Evolutionary conservation across 148 eudicot species (phyloP), one percentile per base, ranked within the genome.

Genomic region (Amaranthus cruentus): DNA sequence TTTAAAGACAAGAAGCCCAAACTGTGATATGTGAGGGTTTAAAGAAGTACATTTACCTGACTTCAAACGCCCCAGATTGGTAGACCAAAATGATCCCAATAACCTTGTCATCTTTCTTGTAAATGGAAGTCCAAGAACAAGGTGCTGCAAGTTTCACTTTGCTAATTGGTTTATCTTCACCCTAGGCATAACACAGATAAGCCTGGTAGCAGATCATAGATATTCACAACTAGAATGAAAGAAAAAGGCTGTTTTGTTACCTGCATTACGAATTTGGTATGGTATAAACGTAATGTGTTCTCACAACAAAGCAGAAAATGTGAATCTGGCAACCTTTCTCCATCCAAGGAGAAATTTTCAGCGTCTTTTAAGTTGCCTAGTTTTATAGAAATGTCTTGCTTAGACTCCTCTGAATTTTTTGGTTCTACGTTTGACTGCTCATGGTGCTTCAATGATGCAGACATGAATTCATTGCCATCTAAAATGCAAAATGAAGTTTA

Each of bases 81-180:
- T 84, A 91, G 56, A 82, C 81, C 78, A 89, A 79, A 52, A 82
- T 70, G 61, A 91, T 73, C 63, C 86, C 91, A 66, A 76, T 72
- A 68, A 76, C 75, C 72, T 76, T 82, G 68, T 75, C 91, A 79
- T 80, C 85, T 79, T 84, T 84, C 69, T 66, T 80, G 56, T 84
- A 76, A 62, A 81, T 84, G 68, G 90, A 68, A 66, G 93, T 83
- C 91, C 91, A 91, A 78, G 90, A 89, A 76, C 97, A 89, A 71
- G 87, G 78, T 62, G 78, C 86, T 47, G 79, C 74, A 73, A 91
- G 91, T 75, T 84, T 82, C 70, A 87, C 86, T 83, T 86, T 89
- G 70, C 49, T 63, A 55, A 86, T 64, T 56, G 89, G 81, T 79
- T 86, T 91, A 12, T 80, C 88, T 62, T 91, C 83, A 6, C 93